Evolutionary conservation across 306 rosid genomes (phyloP), one percentile per base, ranked within the genome.

Genomic region (Aeschynomene evenia): DNA sequence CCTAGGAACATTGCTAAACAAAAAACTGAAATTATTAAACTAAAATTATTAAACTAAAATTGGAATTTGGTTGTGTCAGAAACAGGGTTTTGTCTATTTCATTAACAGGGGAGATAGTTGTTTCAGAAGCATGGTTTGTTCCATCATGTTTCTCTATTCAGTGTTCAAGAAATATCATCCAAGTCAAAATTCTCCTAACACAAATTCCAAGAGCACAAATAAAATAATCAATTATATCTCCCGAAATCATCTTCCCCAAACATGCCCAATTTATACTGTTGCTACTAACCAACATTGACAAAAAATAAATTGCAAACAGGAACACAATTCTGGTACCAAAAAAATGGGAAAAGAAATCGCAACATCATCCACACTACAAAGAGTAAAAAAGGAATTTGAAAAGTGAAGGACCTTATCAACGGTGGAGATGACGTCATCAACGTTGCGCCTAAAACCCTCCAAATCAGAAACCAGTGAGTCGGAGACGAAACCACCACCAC

Each of bases 361-460:
- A 39, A 37, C 15, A 53, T 39, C 15, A 22, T 40, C 20, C 11
- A 63, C 43, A 9, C 43, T 9, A 1, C 10, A 48, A 29, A 28
- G 0, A 28, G 0, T n/a, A 50, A 73, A 52, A 52, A 29, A 52
- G 18, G 3, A 31, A 9, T 45, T 7, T 2, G 18, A 33, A 56
- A 31, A 24, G 67, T 51, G 51, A 45, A 16, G 48, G 1, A 83
- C 86, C 82, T 71, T 73, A 57, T 84, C 79, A 39, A 86, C 76
- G 40, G 76, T 77, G 24, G 58, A 8, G 18, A 56, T 67, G 15
- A 86, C 77, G 60, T 79, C 83, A 61, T 70, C 68, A n/a, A 84
- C 59, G 26, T 65, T 28, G 13, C 1, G 33, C 68, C 28, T 42
- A 34, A 81, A 72, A 34, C 57, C 80, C 49, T 81, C 82, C 19